Evolutionary conservation across 768 basidiomycete species (phyloP).

Genomic region (Russula emetica): DNA sequence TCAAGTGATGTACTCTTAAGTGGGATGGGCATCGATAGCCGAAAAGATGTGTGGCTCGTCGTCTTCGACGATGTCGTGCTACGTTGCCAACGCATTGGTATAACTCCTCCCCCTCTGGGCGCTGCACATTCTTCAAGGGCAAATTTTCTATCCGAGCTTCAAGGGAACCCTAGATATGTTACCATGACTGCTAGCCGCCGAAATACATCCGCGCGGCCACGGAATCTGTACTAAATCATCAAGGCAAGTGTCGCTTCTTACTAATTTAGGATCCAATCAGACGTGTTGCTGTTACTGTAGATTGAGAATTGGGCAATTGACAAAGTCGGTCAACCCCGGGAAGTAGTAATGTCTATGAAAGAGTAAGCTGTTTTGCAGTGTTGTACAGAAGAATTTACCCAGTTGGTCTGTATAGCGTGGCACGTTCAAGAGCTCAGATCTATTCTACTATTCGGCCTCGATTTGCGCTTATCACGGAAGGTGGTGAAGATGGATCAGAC

Average conservation of each 20-base stretch:
- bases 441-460: slow-evolving; percentile 56
- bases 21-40: no score
- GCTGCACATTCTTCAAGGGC: no score
- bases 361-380: slow-evolving; percentile 53
- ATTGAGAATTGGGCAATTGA: slow-evolving; percentile 87
- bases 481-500: slow-evolving; percentile 56
- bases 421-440: slow-evolving; percentile 61
- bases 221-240: no score
- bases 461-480: slow-evolving; percentile 48
- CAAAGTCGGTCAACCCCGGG: slow-evolving; percentile 63
- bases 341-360: slow-evolving; percentile 83
- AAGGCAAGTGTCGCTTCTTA: no score
- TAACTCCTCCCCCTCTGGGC: no score
- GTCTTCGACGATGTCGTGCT: no score
- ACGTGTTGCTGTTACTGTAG: slow-evolving; percentile 37
- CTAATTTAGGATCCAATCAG: slow-evolving; percentile 13
- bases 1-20: no score
- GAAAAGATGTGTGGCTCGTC: no score
- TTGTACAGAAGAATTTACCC: slow-evolving; percentile 12
- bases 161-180: slow-evolving; percentile 80
- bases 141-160: slow-evolving; percentile 73
- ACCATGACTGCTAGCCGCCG: slow-evolving; percentile 55
- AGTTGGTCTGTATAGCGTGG: slow-evolving; percentile 50
- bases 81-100: no score
- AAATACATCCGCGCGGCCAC: slow-evolving; percentile 64